phyloP scores from a whole-genome alignment of 1,284 basidiomycete species.

The Chiua sp. region DNA sequence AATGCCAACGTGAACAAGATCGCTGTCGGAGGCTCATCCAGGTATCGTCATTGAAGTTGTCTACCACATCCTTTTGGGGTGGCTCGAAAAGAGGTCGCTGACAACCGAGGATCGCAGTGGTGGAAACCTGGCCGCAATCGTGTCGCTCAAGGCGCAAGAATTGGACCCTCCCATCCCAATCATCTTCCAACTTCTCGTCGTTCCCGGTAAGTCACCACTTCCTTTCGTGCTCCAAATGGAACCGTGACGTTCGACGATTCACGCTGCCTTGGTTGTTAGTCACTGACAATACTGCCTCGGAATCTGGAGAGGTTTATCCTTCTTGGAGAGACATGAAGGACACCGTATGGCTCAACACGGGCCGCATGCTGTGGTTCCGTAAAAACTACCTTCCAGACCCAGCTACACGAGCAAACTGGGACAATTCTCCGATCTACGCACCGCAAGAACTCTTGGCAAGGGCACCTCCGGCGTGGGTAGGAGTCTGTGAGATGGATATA shows the following conservation, averaged over 20 bases:
- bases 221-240: too few species aligned
- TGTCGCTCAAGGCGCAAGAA: conserved; percentile 65
- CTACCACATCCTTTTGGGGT: not conserved
- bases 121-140: conserved; percentile 71
- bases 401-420: conserved; percentile 65
- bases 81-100: not conserved
- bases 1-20: conserved; percentile 48
- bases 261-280: conserved; percentile 37
- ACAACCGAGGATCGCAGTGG: conserved; percentile 49
- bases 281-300: conserved; percentile 64
- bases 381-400: conserved; percentile 68
- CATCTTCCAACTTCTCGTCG: conserved; percentile 67
- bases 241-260: not conserved
- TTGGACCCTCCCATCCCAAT: conserved; percentile 58
- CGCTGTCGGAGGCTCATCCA: conserved; percentile 72
- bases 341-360: conserved; percentile 64
- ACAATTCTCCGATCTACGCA: conserved; percentile 72
- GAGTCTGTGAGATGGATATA: conserved; percentile 69
- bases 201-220: conserved; percentile 46
- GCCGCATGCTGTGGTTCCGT: conserved; percentile 76
- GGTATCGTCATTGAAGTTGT: conserved; percentile 46
- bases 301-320: conserved; percentile 43
- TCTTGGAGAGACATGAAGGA: conserved; percentile 66
- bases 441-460: conserved; percentile 57
- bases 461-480: conserved; percentile 65